Base-by-base conservation (phyloP, 805 yeast species). In the Clavispora phyllophila region DNA sequence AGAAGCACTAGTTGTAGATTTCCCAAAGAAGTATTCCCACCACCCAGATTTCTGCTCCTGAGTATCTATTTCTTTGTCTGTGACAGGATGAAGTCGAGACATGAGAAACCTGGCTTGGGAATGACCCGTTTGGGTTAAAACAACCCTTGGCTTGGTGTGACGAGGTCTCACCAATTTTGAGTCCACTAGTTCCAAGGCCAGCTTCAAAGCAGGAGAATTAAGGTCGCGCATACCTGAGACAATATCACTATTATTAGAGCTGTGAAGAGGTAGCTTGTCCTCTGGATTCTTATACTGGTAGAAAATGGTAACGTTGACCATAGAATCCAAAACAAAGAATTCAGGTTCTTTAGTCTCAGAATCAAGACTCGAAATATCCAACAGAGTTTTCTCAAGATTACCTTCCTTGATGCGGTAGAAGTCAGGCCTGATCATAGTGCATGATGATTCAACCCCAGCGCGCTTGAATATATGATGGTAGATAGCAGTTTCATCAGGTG, bases 401-500 rank as follows among this genome's bases (percentile, higher is more conserved):
- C 20, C 40, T 2, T 14, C 36, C 4, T 37, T 27, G 3, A 47
- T 22, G 17, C 46, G 43, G 44, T 53, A 61, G n/a, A 66, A 43
- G n/a, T 40, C 43, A 1, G 75, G 75, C 28, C 51, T 48, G 25
- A 70, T 62, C 37, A 57, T 56, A 8, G 42, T 42, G 15, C 53
- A 35, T 1, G 70, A 57, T 6, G 40, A 39, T 3, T 51, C 47
- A 12, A 44, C 35, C 7, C 49, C 42, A 20, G 55, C 40, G 33
- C 46, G 54, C 37, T 58, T 41, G 33, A 66, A 65, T 57, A 61
- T 52, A 36, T 59, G 57, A 44, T 68, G 71, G 44, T 67, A 59
- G 45, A 48, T 61, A 12, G 74, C 69, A n/a, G 74, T 67, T 48
- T 71, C 76, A 42, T 72, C 76, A 0, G 76, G 76, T 39, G 70